These are phyloP conservation scores for Voacanga thouarsii DNA, from an alignment of 257 asterid species.

Conservation along the genomic window DNA sequence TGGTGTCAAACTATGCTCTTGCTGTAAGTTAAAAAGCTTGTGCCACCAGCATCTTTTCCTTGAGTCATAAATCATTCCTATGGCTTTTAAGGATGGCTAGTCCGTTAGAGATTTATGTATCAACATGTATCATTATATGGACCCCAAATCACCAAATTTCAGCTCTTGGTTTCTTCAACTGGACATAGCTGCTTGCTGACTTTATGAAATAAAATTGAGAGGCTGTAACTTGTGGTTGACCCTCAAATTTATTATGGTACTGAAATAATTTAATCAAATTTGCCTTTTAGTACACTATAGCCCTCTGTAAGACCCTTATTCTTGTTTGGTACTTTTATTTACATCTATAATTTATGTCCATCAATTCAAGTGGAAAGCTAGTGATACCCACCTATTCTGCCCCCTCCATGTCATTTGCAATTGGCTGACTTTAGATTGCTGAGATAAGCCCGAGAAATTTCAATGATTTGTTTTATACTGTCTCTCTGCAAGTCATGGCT, in stretches of 20 bases:
- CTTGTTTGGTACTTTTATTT: no score
- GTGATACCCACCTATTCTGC: not conserved
- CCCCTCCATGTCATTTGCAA: not conserved
- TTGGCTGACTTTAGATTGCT: not conserved
- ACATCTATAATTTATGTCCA: no score
- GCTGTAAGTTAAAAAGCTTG: not conserved
- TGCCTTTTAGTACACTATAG: not conserved
- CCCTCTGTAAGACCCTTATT: not conserved
- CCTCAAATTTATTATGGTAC: not conserved
- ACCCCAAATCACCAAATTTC: not conserved
- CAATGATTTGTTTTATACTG: not conserved
- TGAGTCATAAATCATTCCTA: not conserved
- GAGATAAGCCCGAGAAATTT: not conserved
- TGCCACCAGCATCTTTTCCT: not conserved
- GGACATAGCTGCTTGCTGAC: not conserved
- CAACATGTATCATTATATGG: no score
- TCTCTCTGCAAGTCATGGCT: not conserved
- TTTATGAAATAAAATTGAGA: not conserved
- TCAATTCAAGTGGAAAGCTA: not conserved
- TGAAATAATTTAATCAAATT: not conserved
- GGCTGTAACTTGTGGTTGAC: not conserved
- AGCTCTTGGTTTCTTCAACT: not conserved
- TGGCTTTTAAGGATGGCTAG: not conserved
- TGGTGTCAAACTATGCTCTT: not conserved
- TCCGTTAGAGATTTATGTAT: not conserved